Percentiles rank a stretch among this genome's conserved stretches.
Evolutionary conservation across 768 basidiomycete species (phyloP).

Genomic region (Albatrellus ellisii): DNA sequence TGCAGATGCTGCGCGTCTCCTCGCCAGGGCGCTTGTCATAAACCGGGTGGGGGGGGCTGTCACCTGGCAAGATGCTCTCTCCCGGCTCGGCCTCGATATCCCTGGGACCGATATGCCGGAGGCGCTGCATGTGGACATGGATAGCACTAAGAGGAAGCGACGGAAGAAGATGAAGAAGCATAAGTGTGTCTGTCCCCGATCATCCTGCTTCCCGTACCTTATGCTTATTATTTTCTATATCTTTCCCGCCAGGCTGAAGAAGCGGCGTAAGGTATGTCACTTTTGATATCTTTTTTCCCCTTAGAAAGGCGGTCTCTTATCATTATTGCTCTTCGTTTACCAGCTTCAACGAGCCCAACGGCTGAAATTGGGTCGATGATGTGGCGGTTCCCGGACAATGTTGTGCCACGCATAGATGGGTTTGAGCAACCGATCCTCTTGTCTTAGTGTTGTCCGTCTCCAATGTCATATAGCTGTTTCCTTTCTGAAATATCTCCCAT

Average conservation of each 20-base stretch:
- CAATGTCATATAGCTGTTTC: too few species aligned
- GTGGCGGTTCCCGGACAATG: too few species aligned
- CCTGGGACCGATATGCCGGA: conserved; percentile 40
- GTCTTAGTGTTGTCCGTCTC: too few species aligned
- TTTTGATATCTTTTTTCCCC: not conserved
- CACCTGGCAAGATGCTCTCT: conserved; percentile 58
- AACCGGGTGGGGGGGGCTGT: conserved; percentile 46
- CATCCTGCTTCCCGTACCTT: conserved; percentile 4
- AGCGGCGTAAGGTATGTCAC: conserved; percentile 67
- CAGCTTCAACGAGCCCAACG: conserved; percentile 12
- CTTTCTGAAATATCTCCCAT: too few species aligned
- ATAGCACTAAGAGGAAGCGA: conserved; percentile 75
- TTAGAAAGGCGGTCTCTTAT: not conserved
- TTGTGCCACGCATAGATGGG: too few species aligned
- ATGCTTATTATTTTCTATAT: conserved; percentile 2
- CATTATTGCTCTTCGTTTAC: not conserved
- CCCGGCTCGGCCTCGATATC: conserved; percentile 47
- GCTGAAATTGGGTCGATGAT: conserved; percentile 12
- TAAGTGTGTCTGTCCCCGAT: conserved; percentile 46
- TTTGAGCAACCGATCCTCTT: too few species aligned
- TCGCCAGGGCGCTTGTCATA: conserved; percentile 64
- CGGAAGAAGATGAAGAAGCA: conserved; percentile 97
- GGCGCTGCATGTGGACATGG: conserved; percentile 56
- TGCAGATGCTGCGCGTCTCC: conserved; percentile 66
- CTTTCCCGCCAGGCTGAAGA: conserved; percentile 60